phyloP scores from a whole-genome alignment of 78 protist genomes.

The slime mould (Dictyostelium discoideum) region dicty_2.7 NC_007091.3:2995501-2996000 shows the following conservation, averaged over 20 bases:
- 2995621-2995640: conserved; percentile 70
- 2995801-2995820: background rate
- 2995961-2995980: conserved; percentile 87
- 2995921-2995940: conserved; percentile 12
- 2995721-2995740: conserved; percentile 96
- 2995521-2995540: conserved; percentile 68
- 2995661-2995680: conserved; percentile 95
- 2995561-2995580: conserved; percentile 41
- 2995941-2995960: conserved; percentile 46
- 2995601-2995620: conserved; percentile 88
- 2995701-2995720: conserved; percentile 89
- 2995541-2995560: conserved; percentile 75
- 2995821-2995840: conserved; percentile 27
- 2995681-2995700: conserved; percentile 91
- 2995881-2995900: too few relatives aligned
- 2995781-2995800: too few relatives aligned
- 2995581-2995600: conserved; percentile 84
- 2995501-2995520: conserved; percentile 59
- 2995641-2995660: conserved; percentile 91
- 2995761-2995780: too few relatives aligned
- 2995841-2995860: background rate
- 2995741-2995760: too few relatives aligned
- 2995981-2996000: conserved; percentile 87
- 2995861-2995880: background rate
- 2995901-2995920: background rate